A percentile compares a stretch with the other conserved stretches of the same genome.
Evolutionary conservation across 1,284 basidiomycete species (phyloP).

Genomic region (Amylostereum areolatum): DNA sequence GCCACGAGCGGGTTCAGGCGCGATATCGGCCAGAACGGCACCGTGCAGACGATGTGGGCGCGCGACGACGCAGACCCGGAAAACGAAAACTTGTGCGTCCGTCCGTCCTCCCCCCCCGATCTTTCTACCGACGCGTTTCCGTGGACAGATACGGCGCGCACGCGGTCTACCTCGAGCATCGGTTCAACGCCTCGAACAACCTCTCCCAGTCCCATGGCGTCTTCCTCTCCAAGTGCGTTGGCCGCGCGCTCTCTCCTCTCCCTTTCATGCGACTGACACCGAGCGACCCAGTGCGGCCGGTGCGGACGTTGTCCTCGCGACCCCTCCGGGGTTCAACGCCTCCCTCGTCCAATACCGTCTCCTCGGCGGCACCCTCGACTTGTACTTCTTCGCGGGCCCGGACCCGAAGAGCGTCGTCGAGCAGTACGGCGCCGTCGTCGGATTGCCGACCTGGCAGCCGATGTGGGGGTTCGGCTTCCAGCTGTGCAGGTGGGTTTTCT

Average conservation of each 20-base stretch:
- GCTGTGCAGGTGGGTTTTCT: constrained; percentile 40
- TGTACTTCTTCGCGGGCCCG: constrained; percentile 70
- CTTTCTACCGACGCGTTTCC: constrained; percentile 4
- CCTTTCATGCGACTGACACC: constrained; percentile 1
- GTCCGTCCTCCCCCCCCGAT: constrained; percentile 6
- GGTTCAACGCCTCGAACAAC: constrained; percentile 42
- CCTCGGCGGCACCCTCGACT: constrained; percentile 61
- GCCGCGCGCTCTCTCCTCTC: background rate
- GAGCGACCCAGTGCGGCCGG: constrained; percentile 38
- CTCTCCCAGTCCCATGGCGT: constrained; percentile 62
- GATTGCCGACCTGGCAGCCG: constrained; percentile 57
- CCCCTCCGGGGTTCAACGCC: constrained; percentile 39
- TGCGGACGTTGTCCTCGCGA: constrained; percentile 58
- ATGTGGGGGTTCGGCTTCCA: constrained; percentile 66
- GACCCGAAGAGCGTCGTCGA: constrained; percentile 56
- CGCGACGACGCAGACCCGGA: constrained; percentile 56
- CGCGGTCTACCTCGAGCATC: constrained; percentile 62
- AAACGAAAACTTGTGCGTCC: constrained; percentile 53
- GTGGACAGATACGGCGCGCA: constrained; percentile 62
- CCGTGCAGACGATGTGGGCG: constrained; percentile 68
- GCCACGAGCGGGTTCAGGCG: constrained; percentile 63
- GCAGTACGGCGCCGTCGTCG: constrained; percentile 57
- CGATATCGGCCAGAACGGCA: constrained; percentile 49
- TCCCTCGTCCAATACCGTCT: constrained; percentile 62
- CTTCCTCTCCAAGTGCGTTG: constrained; percentile 51